Conservation (phyloP, 1,284 basidiomycete species). For the Cryptococcus jaspeensis region DNA sequence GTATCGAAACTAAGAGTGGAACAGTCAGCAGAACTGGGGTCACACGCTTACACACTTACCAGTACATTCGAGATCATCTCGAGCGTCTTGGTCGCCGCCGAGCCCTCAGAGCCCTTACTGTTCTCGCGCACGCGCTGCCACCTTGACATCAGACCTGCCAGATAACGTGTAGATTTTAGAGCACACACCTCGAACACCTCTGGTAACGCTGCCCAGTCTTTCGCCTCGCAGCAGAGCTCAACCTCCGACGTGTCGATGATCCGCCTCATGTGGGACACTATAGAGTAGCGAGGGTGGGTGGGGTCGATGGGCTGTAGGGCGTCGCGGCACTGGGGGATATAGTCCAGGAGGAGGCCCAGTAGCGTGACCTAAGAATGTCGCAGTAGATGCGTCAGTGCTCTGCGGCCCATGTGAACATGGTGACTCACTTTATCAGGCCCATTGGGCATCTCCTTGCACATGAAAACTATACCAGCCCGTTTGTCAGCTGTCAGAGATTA, state of each 20-base stretch:
- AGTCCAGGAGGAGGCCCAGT: slow-evolving; percentile 3
- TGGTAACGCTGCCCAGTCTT: slow-evolving; percentile 1
- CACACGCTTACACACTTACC: background rate
- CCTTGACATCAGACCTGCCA: background rate
- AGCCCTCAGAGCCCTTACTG: background rate
- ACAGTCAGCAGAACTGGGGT: background rate
- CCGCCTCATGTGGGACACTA: slow-evolving; percentile 2
- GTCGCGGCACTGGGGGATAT: background rate
- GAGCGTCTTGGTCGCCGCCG: background rate
- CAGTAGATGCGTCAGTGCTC: too few species aligned
- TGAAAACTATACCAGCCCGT: background rate
- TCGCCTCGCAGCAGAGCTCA: slow-evolving; percentile 7
- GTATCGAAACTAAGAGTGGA: slow-evolving; percentile 2
- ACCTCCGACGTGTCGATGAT: slow-evolving; percentile 7
- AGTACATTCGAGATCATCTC: slow-evolving; percentile 7
- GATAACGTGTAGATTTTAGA: background rate
- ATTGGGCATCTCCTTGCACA: slow-evolving; percentile 1
- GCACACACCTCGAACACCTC: background rate
- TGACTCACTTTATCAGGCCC: slow-evolving; percentile 4
- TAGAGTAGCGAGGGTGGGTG: background rate
- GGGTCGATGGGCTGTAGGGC: background rate
- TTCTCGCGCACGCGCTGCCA: background rate
- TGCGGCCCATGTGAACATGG: too few species aligned
- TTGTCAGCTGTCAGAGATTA: background rate
- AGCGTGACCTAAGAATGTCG: background rate